These are phyloP conservation scores for Arctium lappa DNA, from an alignment of 129 eudicot species.

Conservation along the genomic window DNA sequence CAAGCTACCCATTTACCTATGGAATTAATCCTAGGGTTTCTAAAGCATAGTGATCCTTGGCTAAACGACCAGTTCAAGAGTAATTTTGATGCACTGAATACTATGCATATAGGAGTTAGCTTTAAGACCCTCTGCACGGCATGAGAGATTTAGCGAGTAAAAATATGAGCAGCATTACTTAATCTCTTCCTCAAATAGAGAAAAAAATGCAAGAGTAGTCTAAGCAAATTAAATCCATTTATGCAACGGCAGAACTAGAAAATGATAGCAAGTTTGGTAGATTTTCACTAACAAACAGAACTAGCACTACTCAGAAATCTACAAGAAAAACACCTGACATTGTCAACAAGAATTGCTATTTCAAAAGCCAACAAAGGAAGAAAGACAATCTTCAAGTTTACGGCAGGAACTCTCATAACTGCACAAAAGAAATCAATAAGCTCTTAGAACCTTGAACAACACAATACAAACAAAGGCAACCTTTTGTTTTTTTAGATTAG, in stretches of 20 bases:
- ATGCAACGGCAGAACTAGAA: neutral
- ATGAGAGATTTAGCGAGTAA: neutral
- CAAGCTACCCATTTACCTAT: neutral
- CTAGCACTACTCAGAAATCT: neutral
- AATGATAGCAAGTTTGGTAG: neutral
- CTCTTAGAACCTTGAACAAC: neutral
- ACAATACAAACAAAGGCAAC: neutral
- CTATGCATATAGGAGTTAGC: neutral
- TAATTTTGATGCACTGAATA: neutral
- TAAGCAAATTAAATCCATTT: neutral
- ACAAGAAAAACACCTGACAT: slow-evolving; percentile 56
- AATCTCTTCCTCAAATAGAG: neutral
- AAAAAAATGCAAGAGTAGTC: neutral
- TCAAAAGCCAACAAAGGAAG: slow-evolving; percentile 83
- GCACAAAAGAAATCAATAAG: slow-evolving; percentile 9
- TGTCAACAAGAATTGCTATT: slow-evolving; percentile 68
- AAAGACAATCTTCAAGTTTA: slow-evolving; percentile 80
- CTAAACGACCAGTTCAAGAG: neutral
- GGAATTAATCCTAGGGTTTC: neutral
- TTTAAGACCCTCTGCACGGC: neutral
- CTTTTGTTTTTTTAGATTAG: slow-evolving; percentile 2
- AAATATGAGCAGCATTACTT: neutral
- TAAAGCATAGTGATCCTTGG: neutral
- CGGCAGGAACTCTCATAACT: slow-evolving; percentile 47
- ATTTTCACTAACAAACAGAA: slow-evolving; percentile 2